Evolutionary conservation across 202 grass and related monocot genomes (phyloP), one percentile per base, ranked within the genome.

Genomic region (Sporobolus alterniflorus): DNA sequence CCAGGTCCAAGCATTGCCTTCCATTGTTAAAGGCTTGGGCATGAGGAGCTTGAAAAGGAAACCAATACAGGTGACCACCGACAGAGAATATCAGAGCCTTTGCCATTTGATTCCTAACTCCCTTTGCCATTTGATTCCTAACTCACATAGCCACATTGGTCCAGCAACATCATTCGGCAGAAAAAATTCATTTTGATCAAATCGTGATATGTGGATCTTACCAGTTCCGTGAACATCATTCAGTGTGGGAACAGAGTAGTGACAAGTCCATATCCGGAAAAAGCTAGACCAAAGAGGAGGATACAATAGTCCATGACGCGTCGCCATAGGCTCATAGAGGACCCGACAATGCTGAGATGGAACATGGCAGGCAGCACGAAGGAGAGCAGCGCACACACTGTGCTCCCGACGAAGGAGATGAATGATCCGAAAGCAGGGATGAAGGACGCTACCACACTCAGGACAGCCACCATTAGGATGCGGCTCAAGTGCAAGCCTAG

Each of bases 331-430:
- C 82, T 70, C 67, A 95, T 90, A 3, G 89, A 87, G 9, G 90
- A 82, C 15, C 92, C 89, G 25, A 98, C 50, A 13, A 98, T 91
- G 15, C 32, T 90, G 63, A 98, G 90, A 67, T 95, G 92, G 84
- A 98, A 98, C 9, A 88, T 15, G 11, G 90, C 73, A 1, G 92
- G 95, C 75, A 98, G 67, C 74, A 98, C 95, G 0, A 98, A 95
- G 47, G 95, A 98, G 39, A 98, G 92, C 48, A 98, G 46, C 0
- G 90, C 90, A 32, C 92, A 98, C 17, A 95, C 70, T 6, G 95
- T 98, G 82, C 95, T 93, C 64, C 92, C 92, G 0, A 98, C 90
- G 39, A 98, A 95, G 15, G 95, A 93, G 71, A 98, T 76, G 65
- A 90, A 98, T 0, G 84, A 71, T 7, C 92, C 92, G 9, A 98